Base-by-base conservation (phyloP, 495 filamentous ascomycete genomes). In the Cercophora scortea region DNA sequence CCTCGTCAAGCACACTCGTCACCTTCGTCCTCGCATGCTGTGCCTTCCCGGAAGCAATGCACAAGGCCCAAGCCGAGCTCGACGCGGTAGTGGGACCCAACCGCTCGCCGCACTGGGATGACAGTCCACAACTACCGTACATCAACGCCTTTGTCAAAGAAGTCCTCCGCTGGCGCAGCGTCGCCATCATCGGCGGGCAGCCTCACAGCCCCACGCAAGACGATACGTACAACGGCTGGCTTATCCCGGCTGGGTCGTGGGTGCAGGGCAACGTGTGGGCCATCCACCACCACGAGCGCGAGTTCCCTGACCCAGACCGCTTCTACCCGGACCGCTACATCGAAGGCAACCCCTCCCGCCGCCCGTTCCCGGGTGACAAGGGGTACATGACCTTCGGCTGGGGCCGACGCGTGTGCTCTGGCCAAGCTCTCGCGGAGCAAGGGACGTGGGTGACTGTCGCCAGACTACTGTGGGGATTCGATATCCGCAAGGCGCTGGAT, bases 351-450 rank as follows among this genome's bases (percentile, higher is more conserved):
- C 66, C 76, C n/a, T 69, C 75, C 42, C 58, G 61, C 6, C 69
- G 79, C 15, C 77, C 77, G 0, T 84, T 84, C 53, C 79, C 78
- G 1, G 72, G 74, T 7, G 80, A 84, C 47, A 75, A 67, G 45
- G 79, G 80, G 0, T 83, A 83, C 58, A 83, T 83, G 79, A 83
- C 78, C 6, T 83, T 83, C 46, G 80, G 80, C 43, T 83, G 79
- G 73, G 81, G 82, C 18, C 71, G 81, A 2, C 69, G 82, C 6
- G 73, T 83, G 18, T 84, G 82, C 55, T 73, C 74, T 12, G 81
- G 81, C 0, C 78, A 80, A 45, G 75, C 77, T 4, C 61, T 83
- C 0, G 82, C 82, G 0, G 79, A 85, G 49, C 76, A 80, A 18
- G 76, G 73, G 6, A 70, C 79, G 4, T 82, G 77, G 69, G 70